Base-by-base conservation (phyloP, 179 eudicot species). In the Drosera spatulata region DNA sequence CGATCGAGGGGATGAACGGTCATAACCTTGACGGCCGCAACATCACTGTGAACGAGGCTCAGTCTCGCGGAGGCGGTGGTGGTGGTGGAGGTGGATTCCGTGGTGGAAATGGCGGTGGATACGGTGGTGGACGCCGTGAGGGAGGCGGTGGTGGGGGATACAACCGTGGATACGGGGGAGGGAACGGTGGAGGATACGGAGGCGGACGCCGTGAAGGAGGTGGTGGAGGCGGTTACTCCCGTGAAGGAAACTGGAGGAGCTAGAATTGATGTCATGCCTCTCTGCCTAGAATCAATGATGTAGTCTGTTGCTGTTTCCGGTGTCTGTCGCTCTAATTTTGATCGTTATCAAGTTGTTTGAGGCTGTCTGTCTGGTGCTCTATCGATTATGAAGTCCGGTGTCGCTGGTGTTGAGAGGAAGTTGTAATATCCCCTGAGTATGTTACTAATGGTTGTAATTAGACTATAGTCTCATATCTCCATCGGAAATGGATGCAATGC, bases 21-120 rank as follows among this genome's bases (percentile, higher is more conserved):
- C 80, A 76, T 54, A 70, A 77, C 0, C 91, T 90, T 0, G 97
- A 90, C 56, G 97, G 94, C 2, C 82, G 97, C 33, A 80, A 69
- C 63, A 91, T 91, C 71, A 91, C 97, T 5, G 97, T 91, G 15
- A 87, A 91, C 79, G 94, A 91, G 69, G 96, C 95, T 11, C 97
- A 90, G 57, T 84, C 95, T 1, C 88, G 96, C 2, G 83, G 96
- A 3, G 74, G 82, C 39, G 86, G 91, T 0, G 87, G 90, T 0
- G 84, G 89, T 3, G 86, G 91, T 0, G 87, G 90, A 0, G 84
- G 89, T 3, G 76, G 73, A 3, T 71, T 74, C 2, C 51, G 60
- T 0, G 65, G 76, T 2, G 74, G 85, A 1, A 22, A 1, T 22
- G 33, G 33, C 33, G 33, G 33, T 22, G 33, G 33, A 22, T 22